Base-by-base conservation (phyloP, 176 grass and related monocot species). In the Microstegium vimineum region DNA sequence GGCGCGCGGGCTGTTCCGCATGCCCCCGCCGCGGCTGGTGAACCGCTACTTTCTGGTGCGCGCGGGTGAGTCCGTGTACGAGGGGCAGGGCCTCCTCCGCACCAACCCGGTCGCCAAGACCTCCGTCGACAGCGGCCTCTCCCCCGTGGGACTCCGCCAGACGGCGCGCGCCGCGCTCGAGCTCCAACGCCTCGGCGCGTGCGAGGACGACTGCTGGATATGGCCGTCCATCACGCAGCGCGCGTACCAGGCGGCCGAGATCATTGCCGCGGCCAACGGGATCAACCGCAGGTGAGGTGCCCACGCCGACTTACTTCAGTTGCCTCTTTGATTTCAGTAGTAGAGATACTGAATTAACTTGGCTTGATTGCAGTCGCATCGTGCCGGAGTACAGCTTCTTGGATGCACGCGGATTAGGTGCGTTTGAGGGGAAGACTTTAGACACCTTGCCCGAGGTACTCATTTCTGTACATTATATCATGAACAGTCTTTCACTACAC, bases 371-470 rank as follows among this genome's bases (percentile, higher is more conserved):
- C 62, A 98, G 95, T 51, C 89, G 56, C 13, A 94, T 98, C 46
- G 95, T 94, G 66, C 92, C 95, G 14, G 95, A 97, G 81, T 97
- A 93, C 77, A 97, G 92, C 83, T 97, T 97, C 82, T 90, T 97
- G 66, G 95, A 97, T 83, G 95, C 95, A 1, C 80, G 92, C 4
- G 95, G 95, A 65, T 82, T 97, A 66, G 95, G 92, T 10, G 92
- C 88, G 2, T 97, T 92, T 36, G 90, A 94, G 71, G 88, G 95
- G 83, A 94, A 86, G 84, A 94, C 72, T 27, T 34, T 94, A 73
- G 86, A 83, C 46, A 33, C 81, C 46, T 86, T 93, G 47, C 83
- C 88, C 5, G 90, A 94, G 95, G 94, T 97, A 84, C 3, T 32
- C n/a, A 3, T 22, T 45, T 14, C 10, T 77, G 31, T 40, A 17